A percentile compares a stretch with the other conserved stretches of the same genome.
Conservation (phyloP, 768 basidiomycete genomes). For the Hygrophoropsis aurantiaca region DNA sequence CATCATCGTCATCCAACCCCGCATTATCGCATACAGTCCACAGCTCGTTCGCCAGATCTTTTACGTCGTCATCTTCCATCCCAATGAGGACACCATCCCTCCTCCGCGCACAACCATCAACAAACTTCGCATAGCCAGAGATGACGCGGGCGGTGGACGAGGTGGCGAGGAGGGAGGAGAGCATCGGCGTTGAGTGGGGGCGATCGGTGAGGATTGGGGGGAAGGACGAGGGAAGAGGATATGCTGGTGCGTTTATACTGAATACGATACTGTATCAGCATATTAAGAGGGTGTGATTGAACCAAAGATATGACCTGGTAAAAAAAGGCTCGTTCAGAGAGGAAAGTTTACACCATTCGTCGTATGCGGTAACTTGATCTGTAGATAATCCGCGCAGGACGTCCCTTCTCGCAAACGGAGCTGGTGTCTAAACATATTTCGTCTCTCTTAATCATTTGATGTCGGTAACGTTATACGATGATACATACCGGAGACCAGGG, state of each 20-base stretch:
- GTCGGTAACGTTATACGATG: background rate
- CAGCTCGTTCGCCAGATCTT: conserved; percentile 53
- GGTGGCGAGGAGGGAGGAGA: conserved; percentile 50
- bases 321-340: conserved; percentile 30
- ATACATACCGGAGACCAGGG: conserved; percentile 20
- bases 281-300: conserved; percentile 7
- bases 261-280: conserved; percentile 2
- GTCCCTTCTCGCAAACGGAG: conserved; percentile 44
- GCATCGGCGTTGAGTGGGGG: conserved; percentile 19
- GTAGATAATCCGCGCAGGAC: conserved; percentile 61
- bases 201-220: conserved; percentile 41
- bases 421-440: conserved; percentile 10
- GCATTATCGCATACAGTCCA: conserved; percentile 58
- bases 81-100: conserved; percentile 36
- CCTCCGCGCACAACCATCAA: conserved; percentile 43
- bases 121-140: conserved; percentile 49
- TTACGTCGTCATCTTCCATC: conserved; percentile 56
- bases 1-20: conserved; percentile 25
- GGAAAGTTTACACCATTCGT: conserved; percentile 36
- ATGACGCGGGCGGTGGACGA: conserved; percentile 42
- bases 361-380: conserved; percentile 34
- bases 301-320: conserved; percentile 31
- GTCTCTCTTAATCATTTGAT: background rate
- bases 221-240: conserved; percentile 62
- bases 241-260: conserved; percentile 51